phyloP scores from a whole-genome alignment of 495 filamentous ascomycete genomes.

The Mycothermus thermophilus region DNA sequence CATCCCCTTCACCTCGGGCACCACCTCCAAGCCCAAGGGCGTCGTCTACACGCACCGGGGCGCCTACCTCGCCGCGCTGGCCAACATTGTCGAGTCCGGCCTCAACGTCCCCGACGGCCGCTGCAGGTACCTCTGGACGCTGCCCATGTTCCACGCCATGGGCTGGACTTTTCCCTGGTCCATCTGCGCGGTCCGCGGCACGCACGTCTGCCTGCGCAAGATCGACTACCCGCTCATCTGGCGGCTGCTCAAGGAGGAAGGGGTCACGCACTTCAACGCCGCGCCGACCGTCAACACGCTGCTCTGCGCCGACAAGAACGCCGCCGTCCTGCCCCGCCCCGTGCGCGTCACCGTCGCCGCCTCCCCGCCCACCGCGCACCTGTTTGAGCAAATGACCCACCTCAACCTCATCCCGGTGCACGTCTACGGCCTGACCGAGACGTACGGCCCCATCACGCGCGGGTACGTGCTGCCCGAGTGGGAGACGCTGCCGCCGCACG shows the following conservation, averaged over 20 bases:
- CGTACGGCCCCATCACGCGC: slow-evolving; percentile 92
- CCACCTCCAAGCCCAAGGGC: slow-evolving; percentile 83
- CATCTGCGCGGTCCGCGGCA: slow-evolving; percentile 79
- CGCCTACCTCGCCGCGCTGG: slow-evolving; percentile 70
- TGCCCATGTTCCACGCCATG: slow-evolving; percentile 94
- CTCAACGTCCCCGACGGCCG: slow-evolving; percentile 55
- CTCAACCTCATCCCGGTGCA: slow-evolving; percentile 87
- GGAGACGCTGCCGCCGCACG: slow-evolving; percentile 52
- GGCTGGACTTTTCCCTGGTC: slow-evolving; percentile 88
- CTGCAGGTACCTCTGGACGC: slow-evolving; percentile 78
- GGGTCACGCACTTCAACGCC: slow-evolving; percentile 88
- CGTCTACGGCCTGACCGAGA: slow-evolving; percentile 90
- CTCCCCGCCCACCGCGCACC: slow-evolving; percentile 69
- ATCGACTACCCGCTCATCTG: slow-evolving; percentile 92
- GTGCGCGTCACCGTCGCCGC: slow-evolving; percentile 90
- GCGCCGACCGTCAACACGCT: slow-evolving; percentile 94
- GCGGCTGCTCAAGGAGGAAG: slow-evolving; percentile 67
- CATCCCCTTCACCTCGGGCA: slow-evolving; percentile 78
- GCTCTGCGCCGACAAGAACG: slow-evolving; percentile 63
- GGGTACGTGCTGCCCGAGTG: slow-evolving; percentile 76
- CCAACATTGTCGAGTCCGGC: slow-evolving; percentile 76
- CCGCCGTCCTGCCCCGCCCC: slow-evolving; percentile 49
- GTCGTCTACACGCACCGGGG: slow-evolving; percentile 86
- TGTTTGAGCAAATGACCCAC: slow-evolving; percentile 78
- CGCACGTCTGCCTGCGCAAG: slow-evolving; percentile 88